phyloP scores from a whole-genome alignment of 108 stramenopile genomes.

The Parietichytrium sp. region DNA sequence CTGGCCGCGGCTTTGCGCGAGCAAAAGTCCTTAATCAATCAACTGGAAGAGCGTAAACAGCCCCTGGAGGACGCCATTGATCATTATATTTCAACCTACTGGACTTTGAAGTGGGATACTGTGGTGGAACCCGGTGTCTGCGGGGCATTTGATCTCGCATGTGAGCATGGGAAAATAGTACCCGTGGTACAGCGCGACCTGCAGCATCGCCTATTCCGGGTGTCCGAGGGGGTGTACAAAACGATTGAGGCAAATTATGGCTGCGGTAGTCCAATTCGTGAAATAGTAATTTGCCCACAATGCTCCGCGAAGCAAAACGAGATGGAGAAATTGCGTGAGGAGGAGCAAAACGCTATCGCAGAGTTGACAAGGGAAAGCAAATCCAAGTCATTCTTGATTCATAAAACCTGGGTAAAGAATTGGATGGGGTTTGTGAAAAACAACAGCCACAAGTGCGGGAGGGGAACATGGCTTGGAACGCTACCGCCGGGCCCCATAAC shows the following conservation, averaged over 20 bases:
- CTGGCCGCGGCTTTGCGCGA: background rate
- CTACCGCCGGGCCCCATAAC: background rate
- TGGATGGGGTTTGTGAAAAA: constrained; percentile 22
- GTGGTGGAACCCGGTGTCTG: constrained; percentile 2
- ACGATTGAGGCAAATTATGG: constrained; percentile 8
- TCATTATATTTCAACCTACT: constrained; percentile 25
- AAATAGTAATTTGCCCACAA: background rate
- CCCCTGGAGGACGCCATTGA: too few species aligned
- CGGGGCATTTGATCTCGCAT: constrained; percentile 15
- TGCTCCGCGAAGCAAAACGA: background rate
- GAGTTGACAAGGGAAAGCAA: background rate
- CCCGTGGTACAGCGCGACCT: background rate
- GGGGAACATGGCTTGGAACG: background rate
- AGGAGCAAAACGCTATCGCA: background rate
- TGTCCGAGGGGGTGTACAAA: background rate
- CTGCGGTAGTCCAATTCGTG: background rate
- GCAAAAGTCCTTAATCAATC: background rate
- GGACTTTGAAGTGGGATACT: constrained; percentile 35
- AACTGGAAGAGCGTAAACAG: background rate
- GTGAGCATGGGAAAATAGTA: background rate
- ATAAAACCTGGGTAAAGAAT: constrained; percentile 12
- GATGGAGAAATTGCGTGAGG: background rate
- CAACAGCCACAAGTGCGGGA: background rate
- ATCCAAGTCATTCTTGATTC: background rate
- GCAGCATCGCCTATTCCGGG: background rate